Conservation (phyloP, 73 alveolate genomes). For the Paramecium caudatum region DNA sequence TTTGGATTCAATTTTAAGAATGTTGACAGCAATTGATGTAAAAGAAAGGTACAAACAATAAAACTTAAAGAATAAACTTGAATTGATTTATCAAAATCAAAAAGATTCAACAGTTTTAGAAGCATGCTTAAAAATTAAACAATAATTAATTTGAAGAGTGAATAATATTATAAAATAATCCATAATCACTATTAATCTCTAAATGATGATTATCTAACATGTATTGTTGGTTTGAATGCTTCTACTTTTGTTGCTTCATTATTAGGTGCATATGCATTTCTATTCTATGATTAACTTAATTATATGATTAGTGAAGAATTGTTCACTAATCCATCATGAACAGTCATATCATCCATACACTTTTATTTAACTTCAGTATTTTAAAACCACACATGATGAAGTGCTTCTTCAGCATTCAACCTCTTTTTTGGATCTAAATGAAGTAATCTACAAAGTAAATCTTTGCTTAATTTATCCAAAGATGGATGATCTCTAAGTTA, state of each 20-base stretch:
- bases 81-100: not conserved
- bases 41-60: not conserved
- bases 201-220: slow-evolving; percentile 58
- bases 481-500: not conserved
- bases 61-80: not conserved
- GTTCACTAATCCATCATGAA: slow-evolving; percentile 50
- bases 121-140: not conserved
- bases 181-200: slow-evolving; percentile 22
- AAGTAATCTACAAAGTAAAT: slow-evolving; percentile 30
- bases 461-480: slow-evolving; percentile 26
- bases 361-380: not conserved
- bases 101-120: not conserved
- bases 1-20: not conserved
- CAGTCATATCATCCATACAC: slow-evolving; percentile 50
- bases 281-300: slow-evolving; percentile 46
- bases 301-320: slow-evolving; percentile 35
- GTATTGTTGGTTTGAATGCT: slow-evolving; percentile 44
- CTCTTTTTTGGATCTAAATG: slow-evolving; percentile 44
- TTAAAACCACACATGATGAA: slow-evolving; percentile 24
- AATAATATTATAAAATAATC: slow-evolving; percentile 2
- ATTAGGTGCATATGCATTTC: not conserved
- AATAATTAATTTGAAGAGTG: not conserved
- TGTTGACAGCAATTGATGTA: not conserved
- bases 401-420: slow-evolving; percentile 35
- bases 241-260: not conserved